Evolutionary conservation across 768 basidiomycete species (phyloP).

Genomic region (Boletus sp.): DNA sequence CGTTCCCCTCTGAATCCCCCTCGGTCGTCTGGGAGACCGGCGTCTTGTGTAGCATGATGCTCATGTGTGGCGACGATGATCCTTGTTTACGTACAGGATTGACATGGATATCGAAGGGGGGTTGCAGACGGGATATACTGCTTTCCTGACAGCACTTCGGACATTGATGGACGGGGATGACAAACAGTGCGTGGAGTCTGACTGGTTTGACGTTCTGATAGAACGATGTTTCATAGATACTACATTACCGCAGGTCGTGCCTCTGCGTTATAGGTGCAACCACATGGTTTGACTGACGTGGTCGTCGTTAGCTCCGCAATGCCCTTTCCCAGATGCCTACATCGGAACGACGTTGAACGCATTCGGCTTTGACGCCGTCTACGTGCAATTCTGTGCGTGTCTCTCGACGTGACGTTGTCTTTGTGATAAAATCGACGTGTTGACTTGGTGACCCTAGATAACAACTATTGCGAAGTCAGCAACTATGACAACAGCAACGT

Average conservation of each 20-base stretch:
- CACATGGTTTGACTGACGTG: constrained; percentile 3
- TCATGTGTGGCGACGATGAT: too few relatives aligned
- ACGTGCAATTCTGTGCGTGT: constrained; percentile 46
- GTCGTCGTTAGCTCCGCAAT: constrained; percentile 35
- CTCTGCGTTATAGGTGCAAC: not conserved
- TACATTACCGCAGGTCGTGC: constrained; percentile 42
- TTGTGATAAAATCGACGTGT: not conserved
- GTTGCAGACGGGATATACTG: too few relatives aligned
- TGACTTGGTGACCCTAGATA: constrained; percentile 33
- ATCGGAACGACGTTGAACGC: constrained; percentile 42
- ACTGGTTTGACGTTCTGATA: too few relatives aligned
- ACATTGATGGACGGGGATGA: too few relatives aligned
- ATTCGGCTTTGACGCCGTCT: constrained; percentile 48
- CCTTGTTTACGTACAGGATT: too few relatives aligned
- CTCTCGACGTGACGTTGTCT: not conserved
- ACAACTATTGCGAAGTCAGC: constrained; percentile 43
- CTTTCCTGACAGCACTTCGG: too few relatives aligned
- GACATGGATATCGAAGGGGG: too few relatives aligned
- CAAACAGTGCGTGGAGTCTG: too few relatives aligned
- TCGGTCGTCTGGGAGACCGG: too few relatives aligned
- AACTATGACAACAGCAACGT: constrained; percentile 44
- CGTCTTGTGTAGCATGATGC: too few relatives aligned
- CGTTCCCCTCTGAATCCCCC: too few relatives aligned
- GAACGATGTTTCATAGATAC: constrained; percentile 27
- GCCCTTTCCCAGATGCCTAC: constrained; percentile 48